Percentiles rank a stretch among this genome's conserved stretches.
Evolutionary conservation across 495 filamentous ascomycete species (phyloP).

Genomic region (Poronia punctata): DNA sequence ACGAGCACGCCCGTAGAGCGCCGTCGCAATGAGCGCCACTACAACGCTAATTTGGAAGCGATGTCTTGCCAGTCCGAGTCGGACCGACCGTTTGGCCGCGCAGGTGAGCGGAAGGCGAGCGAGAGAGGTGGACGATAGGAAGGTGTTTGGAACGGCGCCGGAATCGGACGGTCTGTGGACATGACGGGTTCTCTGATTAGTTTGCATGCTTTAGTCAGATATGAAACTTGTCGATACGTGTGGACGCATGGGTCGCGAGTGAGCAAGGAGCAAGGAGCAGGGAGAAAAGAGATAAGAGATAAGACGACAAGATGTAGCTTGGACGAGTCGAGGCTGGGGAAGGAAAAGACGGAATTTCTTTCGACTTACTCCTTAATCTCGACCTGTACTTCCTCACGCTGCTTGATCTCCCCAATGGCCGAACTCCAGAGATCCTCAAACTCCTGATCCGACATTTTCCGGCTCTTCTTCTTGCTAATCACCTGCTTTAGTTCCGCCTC

Average conservation of each 20-base stretch:
- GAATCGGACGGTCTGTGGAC: slow-evolving; percentile 65
- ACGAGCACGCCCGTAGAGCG: slow-evolving; percentile 51
- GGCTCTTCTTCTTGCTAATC: slow-evolving; percentile 63
- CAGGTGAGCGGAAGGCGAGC: slow-evolving; percentile 82
- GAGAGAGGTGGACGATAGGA: slow-evolving; percentile 68
- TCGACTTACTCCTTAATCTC: slow-evolving; percentile 68
- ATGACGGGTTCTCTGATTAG: slow-evolving; percentile 72
- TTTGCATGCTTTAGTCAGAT: slow-evolving; percentile 39
- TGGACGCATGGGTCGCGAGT: slow-evolving; percentile 4
- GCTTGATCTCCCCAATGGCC: slow-evolving; percentile 77
- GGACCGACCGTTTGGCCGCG: slow-evolving; percentile 79
- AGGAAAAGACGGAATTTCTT: too few species aligned
- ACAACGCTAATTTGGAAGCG: slow-evolving; percentile 81
- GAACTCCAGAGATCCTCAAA: slow-evolving; percentile 89
- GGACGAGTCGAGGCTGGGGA: not conserved
- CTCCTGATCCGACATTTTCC: slow-evolving; percentile 73
- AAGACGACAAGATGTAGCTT: not conserved
- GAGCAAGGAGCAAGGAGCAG: too few species aligned
- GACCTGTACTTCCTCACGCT: slow-evolving; percentile 72
- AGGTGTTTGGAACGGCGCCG: slow-evolving; percentile 46
- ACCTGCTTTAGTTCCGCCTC: slow-evolving; percentile 71
- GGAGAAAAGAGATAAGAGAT: slow-evolving; percentile 1
- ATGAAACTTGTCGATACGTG: slow-evolving; percentile 8
- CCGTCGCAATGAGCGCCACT: slow-evolving; percentile 40
- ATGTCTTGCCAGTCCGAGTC: slow-evolving; percentile 90